These are phyloP conservation scores for Metarhizium anisopliae DNA, from an alignment of 2,329 filamentous ascomycete genomes.

Conservation along the genomic window DNA sequence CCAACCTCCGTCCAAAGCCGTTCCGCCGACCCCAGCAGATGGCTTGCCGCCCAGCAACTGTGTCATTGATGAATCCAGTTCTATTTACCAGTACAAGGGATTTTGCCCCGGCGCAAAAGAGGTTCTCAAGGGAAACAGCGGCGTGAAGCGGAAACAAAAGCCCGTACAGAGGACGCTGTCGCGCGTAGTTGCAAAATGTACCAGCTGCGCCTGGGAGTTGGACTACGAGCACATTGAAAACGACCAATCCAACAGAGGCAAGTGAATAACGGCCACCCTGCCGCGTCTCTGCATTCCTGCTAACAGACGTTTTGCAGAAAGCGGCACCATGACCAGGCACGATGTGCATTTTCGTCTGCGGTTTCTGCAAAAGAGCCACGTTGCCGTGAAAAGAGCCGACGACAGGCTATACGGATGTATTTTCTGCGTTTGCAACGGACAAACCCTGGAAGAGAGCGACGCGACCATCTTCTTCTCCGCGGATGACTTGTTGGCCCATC, in stretches of 20 bases:
- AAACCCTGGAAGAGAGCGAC: conserved; percentile 42
- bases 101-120: conserved; percentile 47
- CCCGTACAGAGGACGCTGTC: conserved; percentile 25
- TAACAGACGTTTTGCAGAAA: conserved; percentile 4
- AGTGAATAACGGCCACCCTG: neutral
- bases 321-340: conserved; percentile 35
- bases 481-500: conserved; percentile 41
- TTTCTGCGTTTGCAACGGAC: conserved; percentile 41
- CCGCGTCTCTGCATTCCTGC: neutral
- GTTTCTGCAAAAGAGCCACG: conserved; percentile 47
- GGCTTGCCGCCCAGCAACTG: conserved; percentile 20
- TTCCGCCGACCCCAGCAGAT: neutral
- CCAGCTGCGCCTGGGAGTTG: conserved; percentile 43
- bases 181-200: conserved; percentile 37
- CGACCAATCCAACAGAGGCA: conserved; percentile 40
- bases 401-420: conserved; percentile 45
- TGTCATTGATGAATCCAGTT: conserved; percentile 34
- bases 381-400: conserved; percentile 39
- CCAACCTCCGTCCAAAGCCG: neutral
- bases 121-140: conserved; percentile 36
- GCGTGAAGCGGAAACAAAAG: conserved; percentile 41
- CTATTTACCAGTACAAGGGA: conserved; percentile 43
- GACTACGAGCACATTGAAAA: conserved; percentile 42
- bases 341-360: conserved; percentile 42
- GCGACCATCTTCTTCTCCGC: conserved; percentile 48